Percentiles rank a stretch among this genome's conserved stretches.
Evolutionary conservation across 306 rosid genomes (phyloP).

Genomic region (Trifolium fragiferum): DNA sequence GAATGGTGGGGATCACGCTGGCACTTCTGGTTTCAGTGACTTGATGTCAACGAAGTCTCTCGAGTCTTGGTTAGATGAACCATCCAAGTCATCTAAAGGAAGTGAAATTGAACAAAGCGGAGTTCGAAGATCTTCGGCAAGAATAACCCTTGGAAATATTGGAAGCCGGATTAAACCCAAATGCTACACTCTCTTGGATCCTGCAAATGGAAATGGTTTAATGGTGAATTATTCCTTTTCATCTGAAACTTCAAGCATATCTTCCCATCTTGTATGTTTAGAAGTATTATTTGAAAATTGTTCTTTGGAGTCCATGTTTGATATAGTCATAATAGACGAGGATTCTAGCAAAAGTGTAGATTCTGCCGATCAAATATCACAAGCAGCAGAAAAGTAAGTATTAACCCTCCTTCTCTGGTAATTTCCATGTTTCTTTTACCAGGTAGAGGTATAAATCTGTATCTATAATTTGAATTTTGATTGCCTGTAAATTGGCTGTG

Average conservation of each 20-base stretch:
- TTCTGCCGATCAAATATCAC: conserved; percentile 53
- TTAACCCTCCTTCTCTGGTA: conserved; percentile 29
- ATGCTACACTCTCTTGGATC: conserved; percentile 73
- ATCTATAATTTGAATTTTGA: conserved; percentile 31
- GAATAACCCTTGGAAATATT: conserved; percentile 84
- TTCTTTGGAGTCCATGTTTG: conserved; percentile 69
- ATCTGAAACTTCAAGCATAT: conserved; percentile 67
- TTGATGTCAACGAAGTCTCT: conserved; percentile 78
- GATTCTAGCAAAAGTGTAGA: conserved; percentile 61
- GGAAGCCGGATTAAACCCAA: conserved; percentile 67
- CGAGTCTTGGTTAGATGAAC: conserved; percentile 92
- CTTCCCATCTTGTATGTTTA: conserved; percentile 79
- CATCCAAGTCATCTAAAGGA: conserved; percentile 62
- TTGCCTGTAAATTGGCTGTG: conserved; percentile 34
- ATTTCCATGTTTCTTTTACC: conserved; percentile 6
- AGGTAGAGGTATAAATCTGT: background rate
- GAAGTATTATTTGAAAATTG: conserved; percentile 79
- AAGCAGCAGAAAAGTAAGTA: conserved; percentile 63
- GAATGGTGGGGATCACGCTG: conserved; percentile 62
- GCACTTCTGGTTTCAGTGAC: conserved; percentile 62
- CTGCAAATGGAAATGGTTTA: conserved; percentile 87
- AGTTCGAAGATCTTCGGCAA: conserved; percentile 70
- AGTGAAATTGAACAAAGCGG: conserved; percentile 55
- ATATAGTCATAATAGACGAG: conserved; percentile 68
- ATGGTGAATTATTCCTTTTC: conserved; percentile 88